Conservation (phyloP, 2,329 filamentous ascomycete species). For the Fusarium anthophilum region DNA sequence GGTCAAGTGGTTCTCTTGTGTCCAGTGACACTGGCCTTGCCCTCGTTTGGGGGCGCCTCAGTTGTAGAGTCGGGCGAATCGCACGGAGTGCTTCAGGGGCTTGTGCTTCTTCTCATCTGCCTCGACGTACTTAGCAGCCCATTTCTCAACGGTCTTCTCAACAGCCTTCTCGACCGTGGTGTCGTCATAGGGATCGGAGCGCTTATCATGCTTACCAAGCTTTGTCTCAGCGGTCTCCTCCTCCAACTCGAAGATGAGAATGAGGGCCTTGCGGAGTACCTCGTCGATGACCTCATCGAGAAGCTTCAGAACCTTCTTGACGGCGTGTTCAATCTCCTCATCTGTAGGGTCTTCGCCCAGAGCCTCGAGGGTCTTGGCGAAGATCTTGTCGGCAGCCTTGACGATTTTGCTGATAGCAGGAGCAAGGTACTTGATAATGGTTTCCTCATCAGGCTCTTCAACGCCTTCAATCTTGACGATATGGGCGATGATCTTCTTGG, state of each 20-base stretch:
- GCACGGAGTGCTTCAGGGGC: not conserved
- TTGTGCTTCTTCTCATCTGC: not conserved
- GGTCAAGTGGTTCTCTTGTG: not conserved
- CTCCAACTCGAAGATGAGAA: slow-evolving; percentile 10
- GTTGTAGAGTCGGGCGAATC: slow-evolving; percentile 34
- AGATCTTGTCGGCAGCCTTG: slow-evolving; percentile 2
- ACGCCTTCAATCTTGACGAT: slow-evolving; percentile 6
- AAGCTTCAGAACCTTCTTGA: slow-evolving; percentile 6
- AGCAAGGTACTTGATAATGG: not conserved
- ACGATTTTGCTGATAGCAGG: not conserved
- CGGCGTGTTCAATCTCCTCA: not conserved
- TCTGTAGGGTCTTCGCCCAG: slow-evolving; percentile 2
- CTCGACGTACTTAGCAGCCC: slow-evolving; percentile 11
- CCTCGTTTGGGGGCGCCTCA: slow-evolving; percentile 13
- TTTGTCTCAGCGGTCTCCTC: not conserved
- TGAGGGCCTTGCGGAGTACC: slow-evolving; percentile 13
- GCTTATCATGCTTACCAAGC: slow-evolving; percentile 9
- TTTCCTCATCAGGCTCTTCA: not conserved
- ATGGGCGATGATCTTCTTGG: not conserved
- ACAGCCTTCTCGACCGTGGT: slow-evolving; percentile 20
- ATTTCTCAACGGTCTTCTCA: slow-evolving; percentile 15
- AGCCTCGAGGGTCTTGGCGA: not conserved
- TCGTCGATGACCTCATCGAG: slow-evolving; percentile 16
- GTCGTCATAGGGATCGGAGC: slow-evolving; percentile 9
- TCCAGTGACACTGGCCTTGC: not conserved